Percentiles rank a stretch among this genome's conserved stretches.
Conservation (phyloP, 768 basidiomycete genomes). For the Botryobasidium botryosum region DNA sequence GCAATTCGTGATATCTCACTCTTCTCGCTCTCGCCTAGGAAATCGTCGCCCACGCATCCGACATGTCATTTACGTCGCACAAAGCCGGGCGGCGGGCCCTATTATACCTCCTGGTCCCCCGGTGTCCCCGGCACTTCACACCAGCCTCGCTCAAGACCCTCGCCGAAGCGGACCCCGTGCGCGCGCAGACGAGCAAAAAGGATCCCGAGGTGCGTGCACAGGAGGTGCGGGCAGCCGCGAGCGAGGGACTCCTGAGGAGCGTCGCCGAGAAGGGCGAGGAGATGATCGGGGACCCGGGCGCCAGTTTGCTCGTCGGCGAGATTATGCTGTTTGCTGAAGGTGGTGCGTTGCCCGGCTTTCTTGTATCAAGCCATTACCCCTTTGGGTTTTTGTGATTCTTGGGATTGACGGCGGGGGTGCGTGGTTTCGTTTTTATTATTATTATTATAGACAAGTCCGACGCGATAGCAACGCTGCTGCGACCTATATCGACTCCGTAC, state of each 20-base stretch:
- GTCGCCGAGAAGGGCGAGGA: conserved; percentile 43
- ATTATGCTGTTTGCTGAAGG: conserved; percentile 75
- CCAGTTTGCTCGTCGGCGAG: conserved; percentile 61
- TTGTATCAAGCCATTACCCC: background rate
- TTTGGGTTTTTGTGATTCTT: background rate
- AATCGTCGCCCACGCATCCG: conserved; percentile 40
- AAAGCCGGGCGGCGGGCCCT: conserved; percentile 52
- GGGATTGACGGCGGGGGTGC: too few relatives aligned
- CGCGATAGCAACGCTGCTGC: conserved; percentile 43
- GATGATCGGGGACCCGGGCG: conserved; percentile 57
- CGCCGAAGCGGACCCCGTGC: conserved; percentile 52
- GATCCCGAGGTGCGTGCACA: conserved; percentile 38
- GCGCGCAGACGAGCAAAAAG: conserved; percentile 75
- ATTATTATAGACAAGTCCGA: conserved; percentile 43
- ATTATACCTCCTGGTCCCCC: conserved; percentile 68
- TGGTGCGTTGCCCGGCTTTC: conserved; percentile 33
- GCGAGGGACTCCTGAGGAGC: conserved; percentile 55
- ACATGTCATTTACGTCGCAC: conserved; percentile 31
- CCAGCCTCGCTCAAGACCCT: conserved; percentile 58
- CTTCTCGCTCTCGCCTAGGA: conserved; percentile 21
- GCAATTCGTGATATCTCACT: background rate
- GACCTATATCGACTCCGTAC: conserved; percentile 30
- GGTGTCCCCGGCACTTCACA: conserved; percentile 74
- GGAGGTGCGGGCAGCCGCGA: conserved; percentile 60
- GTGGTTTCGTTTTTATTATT: background rate